These are phyloP conservation scores for Colletotrichum truncatum DNA, from an alignment of 2,329 filamentous ascomycete species.

Conservation along the genomic window DNA sequence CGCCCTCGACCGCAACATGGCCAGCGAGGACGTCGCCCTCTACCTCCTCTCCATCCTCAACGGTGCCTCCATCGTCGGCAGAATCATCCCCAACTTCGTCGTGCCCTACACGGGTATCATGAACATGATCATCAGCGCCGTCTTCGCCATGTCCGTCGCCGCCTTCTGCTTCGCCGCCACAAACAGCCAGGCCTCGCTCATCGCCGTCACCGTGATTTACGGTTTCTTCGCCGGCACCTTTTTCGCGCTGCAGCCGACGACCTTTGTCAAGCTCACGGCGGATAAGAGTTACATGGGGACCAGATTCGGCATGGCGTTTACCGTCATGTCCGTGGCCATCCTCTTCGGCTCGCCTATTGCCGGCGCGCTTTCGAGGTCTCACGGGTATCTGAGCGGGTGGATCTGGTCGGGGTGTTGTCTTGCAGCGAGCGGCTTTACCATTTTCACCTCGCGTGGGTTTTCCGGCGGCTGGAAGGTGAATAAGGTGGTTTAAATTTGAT, in stretches of 20 bases:
- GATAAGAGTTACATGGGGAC: constrained; percentile 46
- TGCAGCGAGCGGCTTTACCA: constrained; percentile 2
- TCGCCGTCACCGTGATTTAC: constrained; percentile 29
- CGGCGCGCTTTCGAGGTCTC: constrained; percentile 36
- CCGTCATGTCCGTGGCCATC: constrained; percentile 39
- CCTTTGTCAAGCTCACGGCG: constrained; percentile 42
- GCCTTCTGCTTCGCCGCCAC: constrained; percentile 17
- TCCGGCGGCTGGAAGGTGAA: constrained; percentile 20
- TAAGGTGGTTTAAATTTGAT: constrained; percentile 1
- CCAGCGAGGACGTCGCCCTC: constrained; percentile 39
- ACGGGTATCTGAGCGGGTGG: constrained; percentile 27
- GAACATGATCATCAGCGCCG: constrained; percentile 36
- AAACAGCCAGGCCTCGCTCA: constrained; percentile 19
- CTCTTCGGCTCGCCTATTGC: constrained; percentile 42
- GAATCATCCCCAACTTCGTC: constrained; percentile 49
- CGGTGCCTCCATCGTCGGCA: constrained; percentile 54
- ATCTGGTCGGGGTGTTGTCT: constrained; percentile 27
- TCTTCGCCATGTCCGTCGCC: constrained; percentile 32
- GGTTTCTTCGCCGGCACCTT: constrained; percentile 41
- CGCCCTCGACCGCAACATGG: constrained; percentile 46
- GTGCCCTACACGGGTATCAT: constrained; percentile 44
- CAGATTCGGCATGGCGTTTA: constrained; percentile 48
- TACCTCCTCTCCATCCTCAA: constrained; percentile 56
- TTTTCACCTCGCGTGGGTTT: constrained; percentile 9
- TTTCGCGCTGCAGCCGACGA: constrained; percentile 47